Base-by-base conservation (phyloP, 352 stramenopile species). In the Globisporangium emineosum region DNA sequence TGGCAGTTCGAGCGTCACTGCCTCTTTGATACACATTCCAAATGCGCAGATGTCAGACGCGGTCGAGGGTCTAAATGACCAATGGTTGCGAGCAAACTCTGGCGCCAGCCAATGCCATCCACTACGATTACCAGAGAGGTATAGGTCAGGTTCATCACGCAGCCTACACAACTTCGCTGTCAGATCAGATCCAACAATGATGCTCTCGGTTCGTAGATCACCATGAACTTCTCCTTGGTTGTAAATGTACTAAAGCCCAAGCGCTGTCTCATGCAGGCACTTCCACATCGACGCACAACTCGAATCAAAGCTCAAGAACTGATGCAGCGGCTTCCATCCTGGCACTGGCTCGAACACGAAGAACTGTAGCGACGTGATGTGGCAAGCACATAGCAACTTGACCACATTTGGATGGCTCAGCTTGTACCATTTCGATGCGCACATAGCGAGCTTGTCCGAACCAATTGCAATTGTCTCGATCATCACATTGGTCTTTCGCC, bases 21-120 rank as follows among this genome's bases (percentile, higher is more conserved):
- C 58, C 29, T 64, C 54, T 10, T 51, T 9, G 25, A 72, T 54
- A 33, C 59, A 66, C 58, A 73, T 73, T 0, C 59, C 68, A n/a
- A 73, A 70, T 25, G 70, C 70, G 17, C 72, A 77, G 27, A 73
- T 33, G 19, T 77, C 64, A 13, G 50, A 69, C 19, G 52, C 63
- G 29, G 17, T 1, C 0, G 40, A n/a, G n/a, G n/a, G n/a, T n/a
- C n/a, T n/a, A n/a, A n/a, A n/a, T n/a, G n/a, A n/a, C n/a, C n/a
- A n/a, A n/a, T n/a, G n/a, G n/a, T n/a, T n/a, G 6, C 40, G 40
- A 0, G 9, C 17, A 10, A 47, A 21, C 40, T 47, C 40, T 23
- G 17, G 15, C 8, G 17, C 40, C 17, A 47, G 5, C 40, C 40
- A 47, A 9, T 23, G 4, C 15, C 17, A n/a, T 13, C 4, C 17